Base-by-base conservation (phyloP, 257 asterid genomes). In the Solanum chmielewskii region DNA sequence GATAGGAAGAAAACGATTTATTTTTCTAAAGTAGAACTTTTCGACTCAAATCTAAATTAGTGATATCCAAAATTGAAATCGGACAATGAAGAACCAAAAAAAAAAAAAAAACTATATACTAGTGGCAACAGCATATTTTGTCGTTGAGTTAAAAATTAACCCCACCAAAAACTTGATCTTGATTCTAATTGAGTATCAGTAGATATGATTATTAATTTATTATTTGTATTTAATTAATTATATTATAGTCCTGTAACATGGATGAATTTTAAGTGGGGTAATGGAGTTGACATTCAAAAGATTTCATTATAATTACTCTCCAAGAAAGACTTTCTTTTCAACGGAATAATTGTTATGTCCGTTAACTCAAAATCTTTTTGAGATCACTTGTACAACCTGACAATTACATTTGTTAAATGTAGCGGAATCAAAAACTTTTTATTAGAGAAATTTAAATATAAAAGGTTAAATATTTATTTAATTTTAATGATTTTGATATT, bases 231-330 rank as follows among this genome's bases (percentile, higher is more conserved):
- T 88, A 93, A 92, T 92, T 56, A 56, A 52, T 52, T 89, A 92
- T 70, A 33, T 9, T 70, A 31, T 90, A 90, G 91, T 91, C 84
- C 76, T 88, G 18, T 84, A 84, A 84, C 81, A 68, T 64, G 87
- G 80, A 25, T 42, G 27, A 87, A 37, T 39, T 88, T 87, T 69
- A 81, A 86, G 60, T 87, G 47, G 89, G 64, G 29, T 86, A 89
- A 92, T 90, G 96, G 96, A 91, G 98, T 93, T 94, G 98, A 94
- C 98, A 88, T 89, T 23, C 73, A 83, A 93, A 92, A 89, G 89
- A 76, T 89, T 90, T 69, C 83, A 86, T 75, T 85, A 83, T 88
- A 89, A 88, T 87, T 42, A 85, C 88, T 76, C 85, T 90, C 91
- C 90, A 83, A 86, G 87, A 91, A 91, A 85, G 90, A 73, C 10